Conservation (phyloP, 805 yeast genomes). For the Yamadazyma kitorensis region DNA sequence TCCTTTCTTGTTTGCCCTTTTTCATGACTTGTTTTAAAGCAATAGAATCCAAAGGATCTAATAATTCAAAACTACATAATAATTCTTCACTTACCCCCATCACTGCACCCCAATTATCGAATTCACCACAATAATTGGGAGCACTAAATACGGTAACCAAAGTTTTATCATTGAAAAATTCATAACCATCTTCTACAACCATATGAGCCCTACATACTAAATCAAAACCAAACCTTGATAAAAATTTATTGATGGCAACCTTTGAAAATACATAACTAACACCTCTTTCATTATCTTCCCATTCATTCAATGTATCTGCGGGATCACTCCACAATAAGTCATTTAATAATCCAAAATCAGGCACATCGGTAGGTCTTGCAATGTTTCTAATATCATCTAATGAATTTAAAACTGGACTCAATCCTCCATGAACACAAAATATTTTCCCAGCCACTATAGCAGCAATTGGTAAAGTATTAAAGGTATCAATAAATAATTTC, state of each 20-base stretch:
- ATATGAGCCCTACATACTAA: conserved; percentile 83
- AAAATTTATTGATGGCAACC: conserved; percentile 75
- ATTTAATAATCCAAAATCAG: conserved; percentile 75
- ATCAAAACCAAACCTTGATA: conserved; percentile 73
- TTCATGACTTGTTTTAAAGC: conserved; percentile 95
- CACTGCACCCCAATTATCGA: conserved; percentile 86
- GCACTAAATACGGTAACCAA: conserved; percentile 79
- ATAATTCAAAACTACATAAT: conserved; percentile 85
- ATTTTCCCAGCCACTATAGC: conserved; percentile 95
- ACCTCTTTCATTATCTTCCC: conserved; percentile 88
- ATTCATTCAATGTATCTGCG: conserved; percentile 75
- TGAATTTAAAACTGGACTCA: conserved; percentile 68
- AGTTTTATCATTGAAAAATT: conserved; percentile 71
- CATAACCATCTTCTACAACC: conserved; percentile 90
- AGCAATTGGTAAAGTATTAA: conserved; percentile 92
- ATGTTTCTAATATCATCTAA: conserved; percentile 74
- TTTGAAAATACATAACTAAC: conserved; percentile 78
- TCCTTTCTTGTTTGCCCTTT: conserved; percentile 85
- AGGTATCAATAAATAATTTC: conserved; percentile 91
- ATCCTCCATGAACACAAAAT: conserved; percentile 86
- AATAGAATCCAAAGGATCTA: conserved; percentile 90
- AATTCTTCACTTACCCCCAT: conserved; percentile 95
- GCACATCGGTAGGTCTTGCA: conserved; percentile 82
- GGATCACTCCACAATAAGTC: conserved; percentile 86
- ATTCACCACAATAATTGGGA: conserved; percentile 82